Conservation (phyloP, 2,329 filamentous ascomycete species). For the Huntiella decipiens region DNA sequence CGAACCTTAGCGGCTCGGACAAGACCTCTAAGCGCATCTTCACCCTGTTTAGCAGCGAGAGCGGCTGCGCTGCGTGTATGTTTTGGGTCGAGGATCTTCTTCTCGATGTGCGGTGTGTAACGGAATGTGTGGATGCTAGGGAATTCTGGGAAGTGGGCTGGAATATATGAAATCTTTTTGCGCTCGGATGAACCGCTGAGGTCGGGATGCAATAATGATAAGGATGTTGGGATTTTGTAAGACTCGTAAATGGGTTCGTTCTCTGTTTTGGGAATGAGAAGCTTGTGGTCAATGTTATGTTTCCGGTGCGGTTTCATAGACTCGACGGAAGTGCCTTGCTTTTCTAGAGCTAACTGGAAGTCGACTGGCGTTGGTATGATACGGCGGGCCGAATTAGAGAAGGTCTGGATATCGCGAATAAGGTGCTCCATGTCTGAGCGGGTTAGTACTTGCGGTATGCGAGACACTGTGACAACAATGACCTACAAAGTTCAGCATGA, state of each 20-base stretch:
- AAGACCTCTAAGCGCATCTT: slow-evolving; percentile 39
- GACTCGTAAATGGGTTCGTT: not conserved
- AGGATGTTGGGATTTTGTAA: slow-evolving; percentile 20
- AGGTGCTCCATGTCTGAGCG: slow-evolving; percentile 29
- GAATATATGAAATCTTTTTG: slow-evolving; percentile 35
- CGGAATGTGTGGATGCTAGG: slow-evolving; percentile 46
- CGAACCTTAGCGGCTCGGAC: slow-evolving; percentile 44
- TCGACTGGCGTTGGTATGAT: slow-evolving; percentile 35
- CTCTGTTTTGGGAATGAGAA: slow-evolving; percentile 21
- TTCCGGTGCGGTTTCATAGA: slow-evolving; percentile 37
- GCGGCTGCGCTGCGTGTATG: slow-evolving; percentile 41
- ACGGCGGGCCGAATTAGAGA: slow-evolving; percentile 30
- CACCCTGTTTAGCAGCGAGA: slow-evolving; percentile 39
- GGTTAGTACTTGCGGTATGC: slow-evolving; percentile 14
- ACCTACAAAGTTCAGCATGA: slow-evolving; percentile 38
- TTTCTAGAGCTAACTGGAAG: slow-evolving; percentile 33
- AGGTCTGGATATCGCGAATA: slow-evolving; percentile 27
- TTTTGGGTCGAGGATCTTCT: slow-evolving; percentile 29
- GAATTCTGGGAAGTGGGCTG: slow-evolving; percentile 38
- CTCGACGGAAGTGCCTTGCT: slow-evolving; percentile 31
- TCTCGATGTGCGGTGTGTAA: slow-evolving; percentile 31
- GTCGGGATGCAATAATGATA: slow-evolving; percentile 31
- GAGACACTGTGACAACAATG: not conserved
- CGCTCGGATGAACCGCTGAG: slow-evolving; percentile 41
- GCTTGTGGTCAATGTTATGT: slow-evolving; percentile 27